Evolutionary conservation across 768 basidiomycete genomes (phyloP).

Genomic region (Tricholoma sp.): DNA sequence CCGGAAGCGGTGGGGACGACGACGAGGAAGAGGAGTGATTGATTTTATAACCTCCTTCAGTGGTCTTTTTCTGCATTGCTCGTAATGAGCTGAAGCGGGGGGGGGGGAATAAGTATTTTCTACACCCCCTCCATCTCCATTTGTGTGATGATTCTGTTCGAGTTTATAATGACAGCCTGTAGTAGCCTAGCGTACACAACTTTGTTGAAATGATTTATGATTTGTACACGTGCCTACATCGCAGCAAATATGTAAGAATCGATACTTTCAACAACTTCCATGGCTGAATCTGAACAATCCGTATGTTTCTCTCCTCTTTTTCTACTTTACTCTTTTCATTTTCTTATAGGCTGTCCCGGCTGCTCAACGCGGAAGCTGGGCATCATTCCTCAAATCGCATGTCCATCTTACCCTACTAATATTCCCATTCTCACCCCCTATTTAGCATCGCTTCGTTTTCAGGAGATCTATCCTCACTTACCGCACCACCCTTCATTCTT

Average conservation of each 20-base stretch:
- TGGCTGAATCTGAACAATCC: background rate
- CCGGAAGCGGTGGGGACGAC: conserved; percentile 26
- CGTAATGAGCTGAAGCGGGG: background rate
- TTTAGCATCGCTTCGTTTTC: conserved; percentile 73
- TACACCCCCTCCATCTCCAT: background rate
- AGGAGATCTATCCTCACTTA: conserved; percentile 80
- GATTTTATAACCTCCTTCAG: background rate
- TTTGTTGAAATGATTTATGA: too few relatives aligned
- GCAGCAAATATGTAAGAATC: too few relatives aligned
- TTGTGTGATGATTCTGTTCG: background rate
- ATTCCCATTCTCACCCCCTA: conserved; percentile 6
- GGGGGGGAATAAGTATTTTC: background rate
- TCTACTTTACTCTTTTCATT: background rate
- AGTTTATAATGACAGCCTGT: background rate
- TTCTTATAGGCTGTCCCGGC: conserved; percentile 62
- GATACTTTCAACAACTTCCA: too few relatives aligned
- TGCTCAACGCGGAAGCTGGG: conserved; percentile 83
- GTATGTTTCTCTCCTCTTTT: background rate
- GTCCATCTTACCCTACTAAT: conserved; percentile 21
- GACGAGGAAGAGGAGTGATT: conserved; percentile 20
- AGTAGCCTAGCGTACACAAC: too few relatives aligned
- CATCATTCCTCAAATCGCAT: conserved; percentile 86
- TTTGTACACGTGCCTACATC: too few relatives aligned
- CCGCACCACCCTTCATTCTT: conserved; percentile 88
- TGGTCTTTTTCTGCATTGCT: background rate